A percentile compares a stretch with the other conserved stretches of the same genome.
Evolutionary conservation across 2,329 filamentous ascomycete species (phyloP).

Genomic region (Paracoccidioides brasiliensis): DNA sequence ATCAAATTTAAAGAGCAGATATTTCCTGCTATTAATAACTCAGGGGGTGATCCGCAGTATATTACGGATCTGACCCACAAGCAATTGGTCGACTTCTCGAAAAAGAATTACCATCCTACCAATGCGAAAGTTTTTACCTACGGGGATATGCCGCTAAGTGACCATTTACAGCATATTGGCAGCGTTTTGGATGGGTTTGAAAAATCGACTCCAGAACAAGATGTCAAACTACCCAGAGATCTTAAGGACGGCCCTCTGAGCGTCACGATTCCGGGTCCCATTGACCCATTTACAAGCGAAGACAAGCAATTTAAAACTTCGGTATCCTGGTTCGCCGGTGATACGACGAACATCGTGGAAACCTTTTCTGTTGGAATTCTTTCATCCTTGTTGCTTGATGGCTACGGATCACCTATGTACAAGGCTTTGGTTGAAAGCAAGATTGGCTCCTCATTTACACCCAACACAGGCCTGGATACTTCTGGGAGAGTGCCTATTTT

Average conservation of each 20-base stretch:
- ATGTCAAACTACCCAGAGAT: slow-evolving; percentile 64
- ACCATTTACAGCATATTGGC: slow-evolving; percentile 70
- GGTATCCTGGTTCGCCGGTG: slow-evolving; percentile 79
- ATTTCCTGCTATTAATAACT: slow-evolving; percentile 90
- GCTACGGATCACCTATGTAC: slow-evolving; percentile 90
- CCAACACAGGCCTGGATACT: slow-evolving; percentile 83
- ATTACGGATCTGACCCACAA: slow-evolving; percentile 92
- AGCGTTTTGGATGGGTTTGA: slow-evolving; percentile 61
- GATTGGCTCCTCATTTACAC: slow-evolving; percentile 83
- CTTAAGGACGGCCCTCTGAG: slow-evolving; percentile 53
- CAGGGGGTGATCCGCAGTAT: slow-evolving; percentile 86
- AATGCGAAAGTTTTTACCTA: slow-evolving; percentile 96
- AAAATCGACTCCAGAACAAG: slow-evolving; percentile 53
- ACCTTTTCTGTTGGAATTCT: slow-evolving; percentile 76
- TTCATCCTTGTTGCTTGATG: slow-evolving; percentile 75
- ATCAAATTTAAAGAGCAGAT: slow-evolving; percentile 91
- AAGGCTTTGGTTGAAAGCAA: slow-evolving; percentile 77
- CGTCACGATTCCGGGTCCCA: slow-evolving; percentile 63
- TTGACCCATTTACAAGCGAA: slow-evolving; percentile 73
- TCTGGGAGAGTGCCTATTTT: slow-evolving; percentile 69
- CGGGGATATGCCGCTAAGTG: slow-evolving; percentile 73
- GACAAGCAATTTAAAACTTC: slow-evolving; percentile 91
- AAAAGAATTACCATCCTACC: slow-evolving; percentile 89
- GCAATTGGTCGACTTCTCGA: slow-evolving; percentile 77
- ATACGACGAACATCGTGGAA: slow-evolving; percentile 70